Evolutionary conservation across 2,329 filamentous ascomycete genomes (phyloP).

Genomic region (Hansfordia pulvinata): DNA sequence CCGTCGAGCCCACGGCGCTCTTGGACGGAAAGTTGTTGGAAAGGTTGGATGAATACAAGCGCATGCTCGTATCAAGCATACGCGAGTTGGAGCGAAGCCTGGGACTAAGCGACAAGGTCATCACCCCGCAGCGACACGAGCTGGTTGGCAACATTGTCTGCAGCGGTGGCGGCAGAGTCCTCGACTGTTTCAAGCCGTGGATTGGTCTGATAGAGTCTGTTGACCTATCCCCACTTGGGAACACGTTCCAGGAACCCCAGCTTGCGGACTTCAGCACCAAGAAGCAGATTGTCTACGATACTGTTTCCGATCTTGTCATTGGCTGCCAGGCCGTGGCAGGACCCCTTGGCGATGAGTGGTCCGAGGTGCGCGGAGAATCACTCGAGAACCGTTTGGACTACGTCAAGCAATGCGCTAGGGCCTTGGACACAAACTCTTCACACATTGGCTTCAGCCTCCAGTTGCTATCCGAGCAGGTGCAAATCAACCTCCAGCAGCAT

Average conservation of each 20-base stretch:
- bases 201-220: slow-evolving; percentile 83
- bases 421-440: slow-evolving; percentile 74
- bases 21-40: slow-evolving; percentile 71
- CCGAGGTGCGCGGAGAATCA: slow-evolving; percentile 78
- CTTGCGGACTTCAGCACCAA: slow-evolving; percentile 77
- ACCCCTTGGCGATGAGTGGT: slow-evolving; percentile 89
- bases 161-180: slow-evolving; percentile 59
- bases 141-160: slow-evolving; percentile 74
- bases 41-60: slow-evolving; percentile 72
- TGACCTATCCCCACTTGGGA: slow-evolving; percentile 67
- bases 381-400: slow-evolving; percentile 76
- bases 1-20: slow-evolving; percentile 55
- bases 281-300: slow-evolving; percentile 90
- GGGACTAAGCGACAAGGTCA: slow-evolving; percentile 62
- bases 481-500: slow-evolving; percentile 36
- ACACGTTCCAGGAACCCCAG: slow-evolving; percentile 71
- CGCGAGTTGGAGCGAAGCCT: slow-evolving; percentile 80
- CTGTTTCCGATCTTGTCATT: slow-evolving; percentile 76
- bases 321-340: slow-evolving; percentile 86
- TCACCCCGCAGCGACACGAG: slow-evolving; percentile 67
- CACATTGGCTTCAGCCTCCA: slow-evolving; percentile 83
- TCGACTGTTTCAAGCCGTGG: slow-evolving; percentile 86
- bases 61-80: slow-evolving; percentile 73
- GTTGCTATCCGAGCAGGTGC: slow-evolving; percentile 71
- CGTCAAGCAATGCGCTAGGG: slow-evolving; percentile 62